These are phyloP conservation scores for Kwoniella sp. DNA, from an alignment of 768 basidiomycete species.

Conservation along the genomic window DNA sequence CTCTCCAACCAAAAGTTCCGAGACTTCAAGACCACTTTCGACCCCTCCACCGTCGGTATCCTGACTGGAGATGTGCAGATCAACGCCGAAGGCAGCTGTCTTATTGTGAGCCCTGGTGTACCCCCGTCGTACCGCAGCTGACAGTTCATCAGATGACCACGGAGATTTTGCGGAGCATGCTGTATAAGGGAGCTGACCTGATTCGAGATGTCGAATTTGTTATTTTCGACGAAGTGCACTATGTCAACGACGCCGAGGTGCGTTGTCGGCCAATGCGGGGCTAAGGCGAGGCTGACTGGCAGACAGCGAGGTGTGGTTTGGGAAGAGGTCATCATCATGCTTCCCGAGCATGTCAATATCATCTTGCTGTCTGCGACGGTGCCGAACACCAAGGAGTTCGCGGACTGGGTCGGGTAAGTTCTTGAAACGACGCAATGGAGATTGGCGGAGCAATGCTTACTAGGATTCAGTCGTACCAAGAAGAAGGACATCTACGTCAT, in stretches of 20 bases:
- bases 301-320: constrained; percentile 91
- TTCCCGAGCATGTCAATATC: constrained; percentile 97
- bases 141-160: constrained; percentile 55
- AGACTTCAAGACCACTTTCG: constrained; percentile 96
- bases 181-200: constrained; percentile 96
- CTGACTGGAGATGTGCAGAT: constrained; percentile 98
- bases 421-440: no score
- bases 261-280: constrained; percentile 7
- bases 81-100: constrained; percentile 92
- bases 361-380: constrained; percentile 96
- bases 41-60: constrained; percentile 84
- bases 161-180: constrained; percentile 88
- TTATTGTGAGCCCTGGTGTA: constrained; percentile 66
- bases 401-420: constrained; percentile 95
- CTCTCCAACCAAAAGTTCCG: constrained; percentile 98
- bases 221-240: constrained; percentile 99
- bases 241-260: constrained; percentile 98
- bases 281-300: background rate
- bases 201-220: constrained; percentile 99
- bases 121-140: background rate
- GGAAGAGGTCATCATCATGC: constrained; percentile 99
- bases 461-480: constrained; percentile 81
- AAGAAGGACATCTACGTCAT: constrained; percentile 99
- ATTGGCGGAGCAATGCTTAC: no score
- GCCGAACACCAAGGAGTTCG: constrained; percentile 96